Conservation (phyloP, 495 filamentous ascomycete species). For the Echria macrotheca region DNA sequence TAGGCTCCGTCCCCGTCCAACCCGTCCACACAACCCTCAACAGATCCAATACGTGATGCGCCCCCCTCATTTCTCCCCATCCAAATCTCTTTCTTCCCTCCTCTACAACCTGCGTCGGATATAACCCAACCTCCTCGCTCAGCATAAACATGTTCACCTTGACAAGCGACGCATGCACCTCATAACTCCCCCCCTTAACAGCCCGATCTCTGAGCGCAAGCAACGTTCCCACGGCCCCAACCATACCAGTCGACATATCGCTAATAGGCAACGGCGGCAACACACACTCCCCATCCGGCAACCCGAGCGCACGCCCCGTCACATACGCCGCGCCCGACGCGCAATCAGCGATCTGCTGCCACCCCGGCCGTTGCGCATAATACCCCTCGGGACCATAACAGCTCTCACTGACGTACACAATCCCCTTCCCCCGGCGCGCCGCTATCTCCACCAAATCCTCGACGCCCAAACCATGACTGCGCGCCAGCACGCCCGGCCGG, state of each 20-base stretch:
- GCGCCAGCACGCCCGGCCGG: constrained; percentile 48
- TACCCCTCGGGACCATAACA: constrained; percentile 48
- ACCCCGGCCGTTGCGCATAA: constrained; percentile 34
- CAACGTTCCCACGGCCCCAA: constrained; percentile 17
- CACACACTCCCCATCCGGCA: constrained; percentile 21
- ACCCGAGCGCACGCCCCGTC: constrained; percentile 12
- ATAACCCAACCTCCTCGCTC: constrained; percentile 19
- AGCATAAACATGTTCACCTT: constrained; percentile 15
- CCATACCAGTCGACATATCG: constrained; percentile 28
- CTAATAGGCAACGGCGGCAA: constrained; percentile 30
- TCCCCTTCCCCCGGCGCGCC: constrained; percentile 47
- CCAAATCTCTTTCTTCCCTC: constrained; percentile 17
- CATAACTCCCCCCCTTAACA: constrained; percentile 18
- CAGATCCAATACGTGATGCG: constrained; percentile 21
- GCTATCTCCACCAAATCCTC: constrained; percentile 40
- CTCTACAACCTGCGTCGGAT: constrained; percentile 14
- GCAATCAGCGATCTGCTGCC: constrained; percentile 42
- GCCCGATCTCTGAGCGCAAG: constrained; percentile 21
- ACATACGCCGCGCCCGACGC: constrained; percentile 23
- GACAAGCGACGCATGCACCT: constrained; percentile 16
- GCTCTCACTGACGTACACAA: constrained; percentile 56
- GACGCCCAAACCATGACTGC: constrained; percentile 48
- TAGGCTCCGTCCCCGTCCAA: constrained; percentile 11
- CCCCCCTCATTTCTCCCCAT: constrained; percentile 19
- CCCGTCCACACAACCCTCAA: constrained; percentile 13